Evolutionary conservation across 2,329 filamentous ascomycete genomes (phyloP).

Genomic region (Pyricularia sp.): DNA sequence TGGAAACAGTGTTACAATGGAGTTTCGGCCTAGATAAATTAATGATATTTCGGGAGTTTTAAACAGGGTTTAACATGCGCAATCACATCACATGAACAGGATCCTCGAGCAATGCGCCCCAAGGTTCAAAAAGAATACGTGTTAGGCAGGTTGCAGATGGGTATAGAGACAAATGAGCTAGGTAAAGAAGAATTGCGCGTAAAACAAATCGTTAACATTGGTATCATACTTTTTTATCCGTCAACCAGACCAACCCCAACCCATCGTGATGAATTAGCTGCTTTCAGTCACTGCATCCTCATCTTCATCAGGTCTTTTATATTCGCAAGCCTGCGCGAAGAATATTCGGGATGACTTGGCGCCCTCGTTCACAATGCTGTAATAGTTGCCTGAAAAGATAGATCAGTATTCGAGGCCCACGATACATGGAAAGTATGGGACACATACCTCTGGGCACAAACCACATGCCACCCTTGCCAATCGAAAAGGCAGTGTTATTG

Average conservation of each 20-base stretch:
- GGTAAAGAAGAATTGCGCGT: not conserved
- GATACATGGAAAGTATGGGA: conserved; percentile 3
- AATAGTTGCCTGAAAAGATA: conserved; percentile 66
- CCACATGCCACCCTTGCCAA: conserved; percentile 82
- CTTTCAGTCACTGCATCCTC: not conserved
- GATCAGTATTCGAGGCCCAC: conserved; percentile 5
- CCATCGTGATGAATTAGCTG: not conserved
- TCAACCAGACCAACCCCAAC: not conserved
- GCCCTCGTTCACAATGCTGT: conserved; percentile 79
- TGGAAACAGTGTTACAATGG: no score
- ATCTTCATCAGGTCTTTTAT: not conserved
- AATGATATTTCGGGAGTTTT: no score
- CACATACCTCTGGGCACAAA: conserved; percentile 86
- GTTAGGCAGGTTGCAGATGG: no score
- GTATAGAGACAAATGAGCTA: no score
- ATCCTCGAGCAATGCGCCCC: no score
- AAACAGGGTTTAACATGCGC: no score
- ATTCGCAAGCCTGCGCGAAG: conserved; percentile 80
- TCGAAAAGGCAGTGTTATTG: conserved; percentile 66
- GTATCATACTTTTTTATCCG: not conserved
- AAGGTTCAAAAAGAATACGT: no score
- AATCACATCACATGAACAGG: no score
- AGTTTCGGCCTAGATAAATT: no score
- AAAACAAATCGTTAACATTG: not conserved
- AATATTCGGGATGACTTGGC: conserved; percentile 69